Evolutionary conservation across 108 stramenopile species (phyloP).

Genomic region (Pseudonitzschia delicatissima): DNA sequence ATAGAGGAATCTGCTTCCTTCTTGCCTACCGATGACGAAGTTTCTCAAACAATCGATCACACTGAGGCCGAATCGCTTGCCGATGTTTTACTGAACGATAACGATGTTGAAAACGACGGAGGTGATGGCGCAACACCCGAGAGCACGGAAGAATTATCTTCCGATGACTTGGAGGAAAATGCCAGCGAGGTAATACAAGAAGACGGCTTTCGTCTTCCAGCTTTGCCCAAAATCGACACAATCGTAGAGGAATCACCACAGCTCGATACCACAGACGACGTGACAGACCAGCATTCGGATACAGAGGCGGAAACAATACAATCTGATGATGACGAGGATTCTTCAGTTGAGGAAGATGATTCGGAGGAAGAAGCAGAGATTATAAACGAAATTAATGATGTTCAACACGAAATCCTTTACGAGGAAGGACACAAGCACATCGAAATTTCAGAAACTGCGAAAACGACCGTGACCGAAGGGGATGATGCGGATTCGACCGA

Average conservation of each 20-base stretch:
- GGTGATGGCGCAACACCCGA: neutral
- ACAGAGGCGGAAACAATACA: no score
- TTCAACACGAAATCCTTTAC: no score
- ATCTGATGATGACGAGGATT: neutral
- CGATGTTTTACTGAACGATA: no score
- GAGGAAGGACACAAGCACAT: neutral
- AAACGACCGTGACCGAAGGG: neutral
- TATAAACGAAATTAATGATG: neutral
- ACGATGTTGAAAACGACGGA: slow-evolving; percentile 7
- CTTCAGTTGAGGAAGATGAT: neutral
- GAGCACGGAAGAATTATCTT: neutral
- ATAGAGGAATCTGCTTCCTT: neutral
- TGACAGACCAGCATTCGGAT: no score
- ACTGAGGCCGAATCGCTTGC: no score
- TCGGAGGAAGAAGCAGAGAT: neutral
- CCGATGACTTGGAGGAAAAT: neutral
- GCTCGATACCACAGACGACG: no score
- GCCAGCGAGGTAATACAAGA: slow-evolving; percentile 25
- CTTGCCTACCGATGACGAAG: neutral
- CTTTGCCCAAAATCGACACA: neutral
- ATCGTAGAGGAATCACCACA: neutral
- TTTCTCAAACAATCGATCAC: neutral
- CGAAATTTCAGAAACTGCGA: neutral
- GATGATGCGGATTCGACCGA: neutral
- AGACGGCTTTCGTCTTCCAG: slow-evolving; percentile 16